Conservation (phyloP, 345 rosid species). For the Tarenaya hassleriana region DNA sequence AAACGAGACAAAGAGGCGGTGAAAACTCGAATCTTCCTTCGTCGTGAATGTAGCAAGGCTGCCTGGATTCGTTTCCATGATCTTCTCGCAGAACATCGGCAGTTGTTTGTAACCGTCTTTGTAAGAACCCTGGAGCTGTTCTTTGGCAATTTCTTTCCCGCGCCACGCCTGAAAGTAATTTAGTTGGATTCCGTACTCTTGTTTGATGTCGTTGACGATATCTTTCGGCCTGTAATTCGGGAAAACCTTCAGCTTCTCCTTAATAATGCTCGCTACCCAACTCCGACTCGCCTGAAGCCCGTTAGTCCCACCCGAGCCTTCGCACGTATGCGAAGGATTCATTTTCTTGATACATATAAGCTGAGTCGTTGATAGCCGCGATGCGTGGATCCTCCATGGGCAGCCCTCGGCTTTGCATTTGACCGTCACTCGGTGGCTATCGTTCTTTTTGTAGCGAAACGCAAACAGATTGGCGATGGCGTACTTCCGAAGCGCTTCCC, state of each 20-base stretch:
- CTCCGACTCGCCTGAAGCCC: conserved; percentile 90
- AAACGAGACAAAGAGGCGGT: conserved; percentile 79
- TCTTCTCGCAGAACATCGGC: conserved; percentile 73
- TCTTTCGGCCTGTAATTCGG: conserved; percentile 94
- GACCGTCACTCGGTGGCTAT: conserved; percentile 90
- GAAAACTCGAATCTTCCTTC: conserved; percentile 90
- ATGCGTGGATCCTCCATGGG: conserved; percentile 96
- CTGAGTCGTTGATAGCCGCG: conserved; percentile 83
- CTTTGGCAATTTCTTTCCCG: conserved; percentile 92
- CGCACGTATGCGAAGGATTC: conserved; percentile 82
- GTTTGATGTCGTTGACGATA: conserved; percentile 74
- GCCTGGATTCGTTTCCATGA: conserved; percentile 79
- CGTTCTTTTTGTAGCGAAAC: conserved; percentile 85
- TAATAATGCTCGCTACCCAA: conserved; percentile 93
- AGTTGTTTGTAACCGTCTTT: conserved; percentile 83
- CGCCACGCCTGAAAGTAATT: conserved; percentile 97
- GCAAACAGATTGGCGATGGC: conserved; percentile 96
- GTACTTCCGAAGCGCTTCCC: conserved; percentile 73
- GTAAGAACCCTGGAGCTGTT: conserved; percentile 92
- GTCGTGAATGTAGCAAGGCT: conserved; percentile 77
- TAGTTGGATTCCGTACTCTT: conserved; percentile 80
- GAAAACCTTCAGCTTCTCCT: conserved; percentile 73
- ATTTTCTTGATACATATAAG: conserved; percentile 87
- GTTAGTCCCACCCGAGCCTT: conserved; percentile 55
- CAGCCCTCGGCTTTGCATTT: conserved; percentile 95